Conservation (phyloP, 78 protist species). For the Dictyostelium citrinum region DNA sequence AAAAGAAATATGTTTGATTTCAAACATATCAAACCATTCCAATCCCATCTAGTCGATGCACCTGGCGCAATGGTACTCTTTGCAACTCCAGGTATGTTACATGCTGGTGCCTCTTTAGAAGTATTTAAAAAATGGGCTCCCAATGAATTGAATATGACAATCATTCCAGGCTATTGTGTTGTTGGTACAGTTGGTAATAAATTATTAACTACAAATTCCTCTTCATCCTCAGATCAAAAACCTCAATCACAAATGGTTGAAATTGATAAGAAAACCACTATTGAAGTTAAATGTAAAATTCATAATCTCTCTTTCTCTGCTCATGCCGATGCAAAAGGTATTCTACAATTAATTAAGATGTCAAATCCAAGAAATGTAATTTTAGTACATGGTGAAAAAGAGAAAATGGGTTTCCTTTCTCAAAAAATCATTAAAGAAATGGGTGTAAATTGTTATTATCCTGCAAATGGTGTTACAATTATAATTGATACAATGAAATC, state of each 20-base stretch:
- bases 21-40: slow-evolving; percentile 84
- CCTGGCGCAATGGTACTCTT: slow-evolving; percentile 94
- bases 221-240: not conserved
- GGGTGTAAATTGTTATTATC: slow-evolving; percentile 88
- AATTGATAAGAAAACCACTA: slow-evolving; percentile 75
- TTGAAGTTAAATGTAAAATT: slow-evolving; percentile 83
- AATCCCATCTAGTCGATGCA: slow-evolving; percentile 27
- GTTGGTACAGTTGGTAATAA: slow-evolving; percentile 96
- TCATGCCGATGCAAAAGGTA: slow-evolving; percentile 98
- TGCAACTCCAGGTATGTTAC: slow-evolving; percentile 99
- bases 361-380: slow-evolving; percentile 90
- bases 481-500: slow-evolving; percentile 36
- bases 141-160: slow-evolving; percentile 87
- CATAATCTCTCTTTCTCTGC: slow-evolving; percentile 90
- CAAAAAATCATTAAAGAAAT: slow-evolving; percentile 82
- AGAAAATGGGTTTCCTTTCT: slow-evolving; percentile 88
- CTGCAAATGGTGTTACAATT: slow-evolving; percentile 90
- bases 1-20: slow-evolving; percentile 91
- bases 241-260: slow-evolving; percentile 56
- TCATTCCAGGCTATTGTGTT: slow-evolving; percentile 98
- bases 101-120: slow-evolving; percentile 91
- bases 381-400: slow-evolving; percentile 98
- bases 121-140: slow-evolving; percentile 92
- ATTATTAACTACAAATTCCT: not conserved
- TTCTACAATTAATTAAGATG: slow-evolving; percentile 87